Conservation (phyloP, 129 eudicot genomes). For the Arctium minus region DNA sequence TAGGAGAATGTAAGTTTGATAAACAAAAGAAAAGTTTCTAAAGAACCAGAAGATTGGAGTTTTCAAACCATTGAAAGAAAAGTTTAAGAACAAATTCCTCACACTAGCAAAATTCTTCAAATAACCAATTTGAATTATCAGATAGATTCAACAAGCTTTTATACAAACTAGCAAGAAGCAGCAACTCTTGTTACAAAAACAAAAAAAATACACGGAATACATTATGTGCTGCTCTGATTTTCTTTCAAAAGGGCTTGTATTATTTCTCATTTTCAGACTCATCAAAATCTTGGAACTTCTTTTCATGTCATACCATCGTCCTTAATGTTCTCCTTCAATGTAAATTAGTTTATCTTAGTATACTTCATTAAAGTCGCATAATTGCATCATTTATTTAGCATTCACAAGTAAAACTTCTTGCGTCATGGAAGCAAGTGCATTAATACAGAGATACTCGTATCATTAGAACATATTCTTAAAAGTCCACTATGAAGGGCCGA, state of each 20-base stretch:
- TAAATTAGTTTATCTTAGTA: not conserved
- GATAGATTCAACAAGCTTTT: not conserved
- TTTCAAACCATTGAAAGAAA: not conserved
- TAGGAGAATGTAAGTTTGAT: constrained; percentile 1
- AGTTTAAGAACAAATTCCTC: not conserved
- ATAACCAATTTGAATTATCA: not conserved
- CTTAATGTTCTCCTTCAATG: not conserved
- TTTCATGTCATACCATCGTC: not conserved
- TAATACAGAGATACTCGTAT: not conserved
- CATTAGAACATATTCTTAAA: not conserved
- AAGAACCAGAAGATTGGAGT: not conserved
- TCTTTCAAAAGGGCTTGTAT: not conserved
- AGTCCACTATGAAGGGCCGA: not conserved
- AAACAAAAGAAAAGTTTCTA: not conserved
- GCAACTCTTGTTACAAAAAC: not conserved
- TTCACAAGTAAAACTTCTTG: not conserved
- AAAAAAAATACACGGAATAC: no score
- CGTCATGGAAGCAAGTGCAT: not conserved
- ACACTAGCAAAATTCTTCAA: constrained; percentile 1
- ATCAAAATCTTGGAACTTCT: not conserved
- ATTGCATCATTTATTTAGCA: not conserved
- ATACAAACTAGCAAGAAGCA: not conserved
- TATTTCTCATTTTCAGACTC: not conserved
- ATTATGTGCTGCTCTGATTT: not conserved
- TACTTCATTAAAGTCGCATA: not conserved